phyloP scores from a whole-genome alignment of 2,329 filamentous ascomycete species.

The Colletotrichum camelliae region DNA sequence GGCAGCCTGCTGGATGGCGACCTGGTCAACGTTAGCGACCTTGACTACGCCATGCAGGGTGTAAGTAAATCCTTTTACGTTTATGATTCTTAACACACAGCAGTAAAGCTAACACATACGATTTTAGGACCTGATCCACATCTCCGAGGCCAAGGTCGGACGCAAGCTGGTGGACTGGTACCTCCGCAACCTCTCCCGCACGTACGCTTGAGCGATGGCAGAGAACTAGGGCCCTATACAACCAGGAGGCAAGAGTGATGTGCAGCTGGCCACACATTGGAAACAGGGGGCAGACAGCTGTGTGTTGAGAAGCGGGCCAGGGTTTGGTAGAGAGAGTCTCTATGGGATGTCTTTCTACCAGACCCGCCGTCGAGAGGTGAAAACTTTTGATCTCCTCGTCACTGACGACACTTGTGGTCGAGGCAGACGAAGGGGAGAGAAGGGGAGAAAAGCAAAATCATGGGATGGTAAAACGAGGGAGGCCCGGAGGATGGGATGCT shows the following conservation, averaged over 20 bases:
- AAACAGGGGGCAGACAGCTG: not conserved
- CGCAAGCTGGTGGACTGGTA: constrained; percentile 99
- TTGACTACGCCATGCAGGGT: constrained; percentile 96
- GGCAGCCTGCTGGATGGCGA: constrained; percentile 92
- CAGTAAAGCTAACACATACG: not conserved
- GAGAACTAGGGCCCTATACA: not conserved
- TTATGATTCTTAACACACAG: not conserved
- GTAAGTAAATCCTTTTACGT: constrained; percentile 58
- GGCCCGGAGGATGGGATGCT: constrained; percentile 12
- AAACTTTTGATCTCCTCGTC: not conserved
- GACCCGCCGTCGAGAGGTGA: not conserved
- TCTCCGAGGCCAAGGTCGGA: constrained; percentile 98
- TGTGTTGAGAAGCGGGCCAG: not conserved
- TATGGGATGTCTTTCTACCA: not conserved
- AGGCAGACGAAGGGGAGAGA: not conserved
- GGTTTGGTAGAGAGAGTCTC: constrained; percentile 8
- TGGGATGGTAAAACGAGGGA: not conserved
- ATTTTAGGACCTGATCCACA: constrained; percentile 88
- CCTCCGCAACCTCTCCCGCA: constrained; percentile 92
- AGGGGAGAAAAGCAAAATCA: not conserved
- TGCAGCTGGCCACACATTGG: constrained; percentile 3
- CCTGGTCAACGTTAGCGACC: constrained; percentile 88
- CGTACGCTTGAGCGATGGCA: constrained; percentile 68
- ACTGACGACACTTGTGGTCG: constrained; percentile 15
- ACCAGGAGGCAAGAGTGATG: constrained; percentile 5